A percentile compares a stretch with the other conserved stretches of the same genome.
Evolutionary conservation across 2,329 filamentous ascomycete genomes (phyloP).

Genomic region (Ceratocystis albifundus): DNA sequence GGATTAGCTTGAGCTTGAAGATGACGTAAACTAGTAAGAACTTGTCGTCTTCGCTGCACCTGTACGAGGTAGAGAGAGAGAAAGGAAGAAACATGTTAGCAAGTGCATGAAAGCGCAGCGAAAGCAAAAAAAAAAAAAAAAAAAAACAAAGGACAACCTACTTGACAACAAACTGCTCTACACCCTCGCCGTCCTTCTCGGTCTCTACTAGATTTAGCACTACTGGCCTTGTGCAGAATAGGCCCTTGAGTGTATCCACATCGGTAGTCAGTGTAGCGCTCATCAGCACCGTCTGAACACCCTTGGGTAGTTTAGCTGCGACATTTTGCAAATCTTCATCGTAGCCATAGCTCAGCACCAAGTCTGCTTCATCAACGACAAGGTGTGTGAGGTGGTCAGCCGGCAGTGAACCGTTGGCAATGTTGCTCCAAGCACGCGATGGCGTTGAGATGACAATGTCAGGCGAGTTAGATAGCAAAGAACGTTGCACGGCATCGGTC

Average conservation of each 20-base stretch:
- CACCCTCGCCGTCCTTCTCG: slow-evolving; percentile 60
- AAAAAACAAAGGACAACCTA: slow-evolving; percentile 28
- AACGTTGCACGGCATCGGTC: slow-evolving; percentile 75
- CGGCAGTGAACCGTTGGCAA: slow-evolving; percentile 52
- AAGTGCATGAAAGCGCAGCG: neutral
- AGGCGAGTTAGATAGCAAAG: slow-evolving; percentile 71
- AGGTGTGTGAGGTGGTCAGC: slow-evolving; percentile 62
- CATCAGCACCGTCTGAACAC: slow-evolving; percentile 84
- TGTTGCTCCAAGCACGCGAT: slow-evolving; percentile 65
- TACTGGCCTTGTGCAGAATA: slow-evolving; percentile 74
- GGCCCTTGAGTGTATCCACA: slow-evolving; percentile 68
- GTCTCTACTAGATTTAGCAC: slow-evolving; percentile 68
- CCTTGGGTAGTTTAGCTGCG: slow-evolving; percentile 65
- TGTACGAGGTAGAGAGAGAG: slow-evolving; percentile 39
- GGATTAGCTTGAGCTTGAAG: slow-evolving; percentile 67
- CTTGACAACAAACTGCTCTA: slow-evolving; percentile 82
- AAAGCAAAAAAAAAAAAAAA: too few species aligned
- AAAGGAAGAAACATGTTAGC: slow-evolving; percentile 27
- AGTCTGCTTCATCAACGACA: slow-evolving; percentile 86
- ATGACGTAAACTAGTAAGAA: slow-evolving; percentile 59
- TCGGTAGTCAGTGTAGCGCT: slow-evolving; percentile 85
- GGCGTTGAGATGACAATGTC: slow-evolving; percentile 89
- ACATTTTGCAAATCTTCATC: slow-evolving; percentile 78
- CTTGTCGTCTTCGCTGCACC: slow-evolving; percentile 87
- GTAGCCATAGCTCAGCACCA: slow-evolving; percentile 89